Conservation (phyloP, 176 grass and related monocot genomes). For the Oryza meridionalis region DNA sequence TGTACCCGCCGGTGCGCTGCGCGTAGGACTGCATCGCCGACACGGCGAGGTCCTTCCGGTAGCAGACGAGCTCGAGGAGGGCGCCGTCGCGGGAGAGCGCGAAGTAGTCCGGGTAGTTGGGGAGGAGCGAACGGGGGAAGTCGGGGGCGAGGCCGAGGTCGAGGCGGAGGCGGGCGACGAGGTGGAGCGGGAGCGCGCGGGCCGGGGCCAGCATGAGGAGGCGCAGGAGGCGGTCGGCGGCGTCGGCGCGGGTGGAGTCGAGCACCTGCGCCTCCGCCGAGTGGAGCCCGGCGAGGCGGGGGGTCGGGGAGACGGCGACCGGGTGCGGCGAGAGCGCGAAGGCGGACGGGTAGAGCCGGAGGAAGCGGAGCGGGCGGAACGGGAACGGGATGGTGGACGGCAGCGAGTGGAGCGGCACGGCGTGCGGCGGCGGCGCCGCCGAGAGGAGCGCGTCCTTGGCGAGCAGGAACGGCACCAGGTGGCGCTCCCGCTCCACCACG, state of each 20-base stretch:
- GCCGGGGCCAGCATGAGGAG: conserved; percentile 79
- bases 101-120: conserved; percentile 84
- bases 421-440: conserved; percentile 52
- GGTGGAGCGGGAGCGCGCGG: conserved; percentile 61
- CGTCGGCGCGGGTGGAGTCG: conserved; percentile 46
- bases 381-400: conserved; percentile 71
- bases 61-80: conserved; percentile 88
- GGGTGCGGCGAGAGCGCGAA: conserved; percentile 63
- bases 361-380: conserved; percentile 77
- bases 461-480: conserved; percentile 80
- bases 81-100: conserved; percentile 52
- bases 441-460: conserved; percentile 80
- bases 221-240: conserved; percentile 73
- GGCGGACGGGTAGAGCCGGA: conserved; percentile 71
- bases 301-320: conserved; percentile 58
- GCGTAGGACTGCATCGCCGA: conserved; percentile 74
- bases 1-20: conserved; percentile 71
- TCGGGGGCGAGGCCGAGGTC: conserved; percentile 80
- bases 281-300: conserved; percentile 58
- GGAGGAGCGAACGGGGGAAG: conserved; percentile 69
- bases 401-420: conserved; percentile 61
- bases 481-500: conserved; percentile 75
- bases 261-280: conserved; percentile 53
- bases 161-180: conserved; percentile 70
- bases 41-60: conserved; percentile 77